phyloP scores from a whole-genome alignment of 176 grass and related monocot genomes.

The Phoenix roebelenii region DNA sequence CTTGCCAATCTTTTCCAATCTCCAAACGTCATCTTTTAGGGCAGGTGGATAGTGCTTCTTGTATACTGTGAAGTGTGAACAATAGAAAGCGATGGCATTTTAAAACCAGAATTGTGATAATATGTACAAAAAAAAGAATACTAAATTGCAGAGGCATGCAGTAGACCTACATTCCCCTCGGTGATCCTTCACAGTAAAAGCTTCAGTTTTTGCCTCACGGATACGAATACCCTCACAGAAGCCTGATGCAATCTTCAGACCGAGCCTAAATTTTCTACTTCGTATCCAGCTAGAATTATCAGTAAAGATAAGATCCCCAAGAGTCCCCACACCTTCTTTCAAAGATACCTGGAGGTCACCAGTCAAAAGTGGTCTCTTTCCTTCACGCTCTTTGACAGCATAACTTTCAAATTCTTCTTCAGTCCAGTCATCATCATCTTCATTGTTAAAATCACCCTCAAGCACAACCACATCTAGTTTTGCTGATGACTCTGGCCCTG shows the following conservation, averaged over 20 bases:
- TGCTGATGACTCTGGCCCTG: slow-evolving; percentile 45
- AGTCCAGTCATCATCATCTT: slow-evolving; percentile 74
- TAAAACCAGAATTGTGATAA: slow-evolving; percentile 23
- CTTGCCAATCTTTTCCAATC: slow-evolving; percentile 90
- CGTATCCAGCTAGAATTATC: slow-evolving; percentile 94
- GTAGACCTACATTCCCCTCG: slow-evolving; percentile 75
- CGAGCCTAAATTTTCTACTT: slow-evolving; percentile 80
- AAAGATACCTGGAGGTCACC: slow-evolving; percentile 62
- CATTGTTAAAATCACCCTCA: slow-evolving; percentile 87
- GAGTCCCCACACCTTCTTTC: slow-evolving; percentile 87
- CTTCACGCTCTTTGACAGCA: slow-evolving; percentile 76
- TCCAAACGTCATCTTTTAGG: slow-evolving; percentile 81
- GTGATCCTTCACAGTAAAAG: slow-evolving; percentile 87
- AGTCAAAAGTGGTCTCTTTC: slow-evolving; percentile 79
- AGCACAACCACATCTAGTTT: slow-evolving; percentile 76
- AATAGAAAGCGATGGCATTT: slow-evolving; percentile 1
- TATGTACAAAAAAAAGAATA: slow-evolving; percentile 3
- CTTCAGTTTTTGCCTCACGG: slow-evolving; percentile 82
- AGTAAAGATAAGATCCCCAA: slow-evolving; percentile 79
- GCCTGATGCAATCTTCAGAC: slow-evolving; percentile 50
- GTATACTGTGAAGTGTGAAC: slow-evolving; percentile 71
- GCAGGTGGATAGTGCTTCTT: slow-evolving; percentile 87
- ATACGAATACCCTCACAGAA: slow-evolving; percentile 61
- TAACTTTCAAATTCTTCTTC: slow-evolving; percentile 70
- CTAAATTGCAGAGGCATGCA: slow-evolving; percentile 10